Base-by-base conservation (phyloP, 192 early-diverging fungal genomes). In the Dimargaris verticillata region DNA sequence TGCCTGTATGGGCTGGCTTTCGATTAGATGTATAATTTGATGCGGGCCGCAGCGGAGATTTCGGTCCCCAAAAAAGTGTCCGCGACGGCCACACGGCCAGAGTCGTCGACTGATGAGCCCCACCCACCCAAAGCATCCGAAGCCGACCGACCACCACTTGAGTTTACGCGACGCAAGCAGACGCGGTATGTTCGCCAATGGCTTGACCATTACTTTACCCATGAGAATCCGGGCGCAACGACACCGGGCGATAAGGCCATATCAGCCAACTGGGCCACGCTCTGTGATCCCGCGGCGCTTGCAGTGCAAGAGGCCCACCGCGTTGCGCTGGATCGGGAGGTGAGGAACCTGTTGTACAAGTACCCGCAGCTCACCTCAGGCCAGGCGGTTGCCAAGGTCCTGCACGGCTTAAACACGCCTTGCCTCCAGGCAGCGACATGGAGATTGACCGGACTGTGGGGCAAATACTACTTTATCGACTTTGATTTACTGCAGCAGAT, bases 331-430 rank as follows among this genome's bases (percentile, higher is more conserved):
- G 28, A 29, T 15, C 29, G 15, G 1, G 22, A 17, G 15, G 15
- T 58, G 17, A 17, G 38, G 26, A 28, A 4, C 13, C 29, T 58
- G 9, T 28, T 58, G 22, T 10, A 14, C 29, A 58, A 38, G 15
- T 58, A 41, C 55, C 55, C 54, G 2, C 51, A 54, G 47, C 62
- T 74, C 5, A 64, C 51, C 41, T 69, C 65, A 24, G 73, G 64
- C 10, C 65, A 70, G 28, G 67, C 70, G 0, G 63, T 74, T 33
- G 73, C 73, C 4, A 67, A 68, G 24, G 42, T 74, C 14, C 61
- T 72, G 44, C 73, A 74, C 61, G 73, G 70, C 6, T 69, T 74
- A 1, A 63, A 67, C 7, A 64, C 70, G 12, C 70, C 73, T 18
- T 13, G 12, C 5, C 18, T 28, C 42, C 25, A 18, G 22, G 55